These are phyloP conservation scores for Datisca glomerata DNA, from an alignment of 306 rosid species.

Conservation along the genomic window DNA sequence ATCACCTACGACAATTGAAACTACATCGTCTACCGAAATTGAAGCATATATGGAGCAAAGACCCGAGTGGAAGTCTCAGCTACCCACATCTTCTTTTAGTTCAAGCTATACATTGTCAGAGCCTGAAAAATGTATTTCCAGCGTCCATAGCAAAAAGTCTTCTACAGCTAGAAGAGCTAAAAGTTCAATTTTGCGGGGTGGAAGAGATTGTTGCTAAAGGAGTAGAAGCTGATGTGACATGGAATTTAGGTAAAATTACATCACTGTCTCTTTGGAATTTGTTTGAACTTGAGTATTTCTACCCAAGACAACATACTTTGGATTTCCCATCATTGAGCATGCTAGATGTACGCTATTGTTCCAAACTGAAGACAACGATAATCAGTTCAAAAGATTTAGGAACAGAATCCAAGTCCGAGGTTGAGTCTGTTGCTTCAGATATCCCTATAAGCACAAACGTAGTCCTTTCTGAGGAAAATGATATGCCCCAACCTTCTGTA, in stretches of 20 bases:
- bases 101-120: conserved; percentile 5
- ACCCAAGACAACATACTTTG: conserved; percentile 1
- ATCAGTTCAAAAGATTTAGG: not conserved
- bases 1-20: conserved; percentile 10
- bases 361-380: not conserved
- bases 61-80: conserved; percentile 5
- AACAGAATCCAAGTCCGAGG: not conserved
- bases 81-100: conserved; percentile 7
- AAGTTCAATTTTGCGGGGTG: conserved; percentile 10
- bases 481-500: no score
- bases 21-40: conserved; percentile 19
- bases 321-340: conserved; percentile 10
- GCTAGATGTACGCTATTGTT: conserved; percentile 7
- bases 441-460: not conserved
- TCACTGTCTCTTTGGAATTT: conserved; percentile 3
- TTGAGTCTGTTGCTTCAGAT: no score
- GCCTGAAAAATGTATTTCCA: conserved; percentile 11
- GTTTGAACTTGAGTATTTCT: conserved; percentile 3
- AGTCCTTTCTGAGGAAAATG: no score
- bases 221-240: not conserved
- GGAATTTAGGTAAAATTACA: conserved; percentile 5
- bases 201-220: conserved; percentile 11
- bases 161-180: not conserved
- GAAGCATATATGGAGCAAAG: conserved; percentile 15
- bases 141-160: conserved; percentile 13